These are phyloP conservation scores for Globisporangium paroecandrum DNA, from an alignment of 352 stramenopile genomes.

Conservation along the genomic window DNA sequence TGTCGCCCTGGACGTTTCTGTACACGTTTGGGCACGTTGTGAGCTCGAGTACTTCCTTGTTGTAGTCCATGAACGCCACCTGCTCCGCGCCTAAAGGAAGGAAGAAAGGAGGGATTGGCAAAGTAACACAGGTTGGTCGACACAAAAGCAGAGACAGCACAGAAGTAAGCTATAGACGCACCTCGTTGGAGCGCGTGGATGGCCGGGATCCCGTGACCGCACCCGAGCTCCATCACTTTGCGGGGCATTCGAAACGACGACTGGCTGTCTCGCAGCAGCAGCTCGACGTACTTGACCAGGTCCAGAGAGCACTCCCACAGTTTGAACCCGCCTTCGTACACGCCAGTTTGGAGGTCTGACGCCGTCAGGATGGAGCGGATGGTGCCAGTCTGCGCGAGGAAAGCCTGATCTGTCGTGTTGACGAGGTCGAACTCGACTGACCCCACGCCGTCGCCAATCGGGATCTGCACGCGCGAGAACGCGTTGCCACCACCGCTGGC, in stretches of 20 bases:
- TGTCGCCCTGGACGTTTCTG: constrained; percentile 34
- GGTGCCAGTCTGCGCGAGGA: constrained; percentile 48
- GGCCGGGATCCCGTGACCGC: constrained; percentile 71
- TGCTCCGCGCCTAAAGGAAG: constrained; percentile 31
- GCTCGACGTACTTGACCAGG: constrained; percentile 53
- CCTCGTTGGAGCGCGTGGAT: constrained; percentile 72
- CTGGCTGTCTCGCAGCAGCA: constrained; percentile 20
- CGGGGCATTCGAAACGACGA: constrained; percentile 21
- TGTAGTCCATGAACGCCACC: constrained; percentile 85
- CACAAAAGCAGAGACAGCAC: no score
- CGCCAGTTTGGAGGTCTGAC: constrained; percentile 69
- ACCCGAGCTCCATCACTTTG: constrained; percentile 71
- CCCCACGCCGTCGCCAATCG: constrained; percentile 7
- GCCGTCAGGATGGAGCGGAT: constrained; percentile 69
- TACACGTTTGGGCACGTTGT: constrained; percentile 77
- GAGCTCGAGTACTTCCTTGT: constrained; percentile 85
- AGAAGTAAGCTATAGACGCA: constrained; percentile 10
- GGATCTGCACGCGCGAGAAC: constrained; percentile 38
- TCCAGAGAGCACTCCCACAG: constrained; percentile 83
- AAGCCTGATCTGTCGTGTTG: constrained; percentile 49
- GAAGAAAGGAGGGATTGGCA: no score
- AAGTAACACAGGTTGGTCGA: no score
- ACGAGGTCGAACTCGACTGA: constrained; percentile 54
- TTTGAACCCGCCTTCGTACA: constrained; percentile 88
- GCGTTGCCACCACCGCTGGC: background rate